phyloP scores from a whole-genome alignment of 1,139 yeast species.

The Magnusiomyces ingens region DNA sequence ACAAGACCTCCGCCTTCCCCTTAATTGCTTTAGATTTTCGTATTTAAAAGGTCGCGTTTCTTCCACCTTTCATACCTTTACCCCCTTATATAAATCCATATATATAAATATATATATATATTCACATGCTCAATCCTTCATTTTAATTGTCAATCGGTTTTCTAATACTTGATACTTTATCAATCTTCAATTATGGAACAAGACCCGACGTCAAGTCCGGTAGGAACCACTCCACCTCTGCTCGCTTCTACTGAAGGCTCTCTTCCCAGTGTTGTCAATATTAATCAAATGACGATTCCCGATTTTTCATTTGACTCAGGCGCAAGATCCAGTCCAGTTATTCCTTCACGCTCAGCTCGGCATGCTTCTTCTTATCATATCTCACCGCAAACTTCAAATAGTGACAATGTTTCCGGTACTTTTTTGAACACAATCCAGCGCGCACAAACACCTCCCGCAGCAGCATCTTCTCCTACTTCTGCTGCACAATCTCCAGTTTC shows the following conservation, averaged over 20 bases:
- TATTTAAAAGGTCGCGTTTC: too few species aligned
- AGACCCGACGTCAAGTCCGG: too few species aligned
- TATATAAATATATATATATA: neutral
- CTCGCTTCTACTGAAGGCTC: neutral
- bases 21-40: too few species aligned
- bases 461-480: neutral
- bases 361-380: neutral
- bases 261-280: neutral
- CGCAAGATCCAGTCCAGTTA: neutral
- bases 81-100: neutral
- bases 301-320: neutral
- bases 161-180: too few species aligned
- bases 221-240: neutral
- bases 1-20: too few species aligned
- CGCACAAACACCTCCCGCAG: neutral
- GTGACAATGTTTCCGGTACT: neutral
- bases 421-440: neutral
- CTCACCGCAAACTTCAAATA: neutral
- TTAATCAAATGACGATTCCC: neutral
- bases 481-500: neutral
- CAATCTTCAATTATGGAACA: too few species aligned
- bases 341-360: neutral
- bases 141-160: too few species aligned
- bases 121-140: neutral
- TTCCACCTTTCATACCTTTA: neutral